Percentiles rank a stretch among this genome's conserved stretches.
Evolutionary conservation across 768 basidiomycete species (phyloP).

Genomic region (Boletus subparvulus): DNA sequence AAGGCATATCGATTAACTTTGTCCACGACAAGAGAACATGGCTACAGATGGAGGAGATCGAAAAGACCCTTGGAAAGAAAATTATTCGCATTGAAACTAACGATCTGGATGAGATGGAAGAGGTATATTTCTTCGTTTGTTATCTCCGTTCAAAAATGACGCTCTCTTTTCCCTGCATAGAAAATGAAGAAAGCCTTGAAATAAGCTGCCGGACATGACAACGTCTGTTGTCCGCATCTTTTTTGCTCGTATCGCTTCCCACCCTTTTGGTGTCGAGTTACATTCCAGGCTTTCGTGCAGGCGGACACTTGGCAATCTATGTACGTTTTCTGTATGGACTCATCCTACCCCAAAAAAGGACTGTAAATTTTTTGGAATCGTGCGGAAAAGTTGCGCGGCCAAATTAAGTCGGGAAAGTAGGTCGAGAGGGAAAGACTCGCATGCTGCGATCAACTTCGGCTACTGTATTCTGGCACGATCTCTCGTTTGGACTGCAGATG

Average conservation of each 20-base stretch:
- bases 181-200: conserved; percentile 83
- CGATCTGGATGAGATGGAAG: conserved; percentile 93
- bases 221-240: background rate
- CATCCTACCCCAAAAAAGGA: background rate
- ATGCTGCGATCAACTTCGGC: background rate
- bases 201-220: conserved; percentile 27
- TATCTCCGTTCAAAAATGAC: background rate
- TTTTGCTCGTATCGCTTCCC: background rate
- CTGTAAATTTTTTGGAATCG: background rate
- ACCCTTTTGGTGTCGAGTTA: background rate
- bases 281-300: background rate
- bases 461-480: background rate
- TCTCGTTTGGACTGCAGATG: background rate
- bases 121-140: conserved; percentile 48
- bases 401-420: background rate
- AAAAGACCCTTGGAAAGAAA: conserved; percentile 69
- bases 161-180: conserved; percentile 34
- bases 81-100: conserved; percentile 87
- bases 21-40: conserved; percentile 89
- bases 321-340: background rate
- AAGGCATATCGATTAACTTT: conserved; percentile 96
- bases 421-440: background rate
- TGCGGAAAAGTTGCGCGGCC: background rate
- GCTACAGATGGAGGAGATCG: conserved; percentile 87
- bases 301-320: background rate